These are phyloP conservation scores for Piper longum DNA, from an alignment of 164 flowering plant genomes.

Conservation along the genomic window DNA sequence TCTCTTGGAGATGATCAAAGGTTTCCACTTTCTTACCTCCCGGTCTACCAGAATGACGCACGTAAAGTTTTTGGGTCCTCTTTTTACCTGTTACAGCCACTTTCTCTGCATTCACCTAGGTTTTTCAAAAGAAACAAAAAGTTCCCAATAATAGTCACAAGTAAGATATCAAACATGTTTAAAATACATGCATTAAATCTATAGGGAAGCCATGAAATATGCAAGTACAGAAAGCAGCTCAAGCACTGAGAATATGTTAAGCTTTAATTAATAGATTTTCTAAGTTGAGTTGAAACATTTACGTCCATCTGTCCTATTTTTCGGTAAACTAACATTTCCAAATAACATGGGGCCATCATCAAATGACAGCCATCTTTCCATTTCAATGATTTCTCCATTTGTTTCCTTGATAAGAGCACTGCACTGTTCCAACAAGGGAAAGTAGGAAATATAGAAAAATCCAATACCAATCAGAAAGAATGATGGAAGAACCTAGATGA, in stretches of 20 bases:
- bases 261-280: not conserved
- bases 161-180: not conserved
- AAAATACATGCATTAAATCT: no score
- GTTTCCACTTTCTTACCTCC: constrained; percentile 98
- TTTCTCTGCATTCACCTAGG: constrained; percentile 93
- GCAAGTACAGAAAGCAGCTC: not conserved
- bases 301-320: no score
- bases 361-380: not conserved
- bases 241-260: not conserved
- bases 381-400: not conserved
- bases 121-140: constrained; percentile 9
- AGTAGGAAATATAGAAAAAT: no score
- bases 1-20: constrained; percentile 84
- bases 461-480: not conserved
- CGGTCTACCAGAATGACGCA: constrained; percentile 98
- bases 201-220: not conserved
- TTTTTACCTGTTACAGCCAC: constrained; percentile 97
- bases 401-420: not conserved
- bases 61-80: constrained; percentile 81
- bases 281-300: no score
- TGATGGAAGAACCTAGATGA: not conserved
- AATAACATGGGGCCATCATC: not conserved
- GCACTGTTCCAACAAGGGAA: not conserved
- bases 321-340: no score
- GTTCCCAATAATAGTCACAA: not conserved